Base-by-base conservation (phyloP, 2,329 filamentous ascomycete genomes). In the Cercospora sp. region DNA sequence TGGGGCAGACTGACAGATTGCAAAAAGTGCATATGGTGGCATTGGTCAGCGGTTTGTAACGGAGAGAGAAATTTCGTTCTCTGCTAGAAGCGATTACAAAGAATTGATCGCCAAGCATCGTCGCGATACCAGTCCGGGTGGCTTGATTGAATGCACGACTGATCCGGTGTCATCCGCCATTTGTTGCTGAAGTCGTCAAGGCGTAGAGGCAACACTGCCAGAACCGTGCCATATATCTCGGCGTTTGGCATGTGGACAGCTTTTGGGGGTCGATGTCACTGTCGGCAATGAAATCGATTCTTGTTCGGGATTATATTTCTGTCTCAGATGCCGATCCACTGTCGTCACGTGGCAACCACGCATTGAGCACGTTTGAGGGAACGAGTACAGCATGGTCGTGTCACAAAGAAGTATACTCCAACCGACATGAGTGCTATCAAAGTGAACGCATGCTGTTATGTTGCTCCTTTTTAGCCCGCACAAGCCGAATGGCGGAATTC, bases 21-120 rank as follows among this genome's bases (percentile, higher is more conserved):
- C 16, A 57, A 51, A 18, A 55, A 24, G 28, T 43, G 30, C 30
- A 28, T n/a, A 24, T 49, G 51, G 53, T 43, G 59, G 60, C 63
- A 69, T 65, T 65, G 28, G 66, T 68, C 53, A 58, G 62, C 62
- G 53, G 28, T 59, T 32, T 59, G 62, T 43, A 32, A 51, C 51
- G 40, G 55, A 37, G 30, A n/a, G n/a, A 45, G n/a, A 66, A 58
- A 30, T n/a, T 57, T 43, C 55, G 49, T 45, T 45, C 53, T 63
- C 61, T 65, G 51, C 30, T 58, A 58, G 51, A 65, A 32, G 30
- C 37, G 63, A 59, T 59, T 32, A 34, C 51, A 37, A 45, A 43
- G 51, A 59, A 16, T 32, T 66, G 51, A 63, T 21, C 40, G 60
- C 66, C 66, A 28, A 53, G 49, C 24, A 13, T 53, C n/a, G 49